These are phyloP conservation scores for Platismatia glauca DNA, from an alignment of 495 filamentous ascomycete genomes.

Conservation along the genomic window DNA sequence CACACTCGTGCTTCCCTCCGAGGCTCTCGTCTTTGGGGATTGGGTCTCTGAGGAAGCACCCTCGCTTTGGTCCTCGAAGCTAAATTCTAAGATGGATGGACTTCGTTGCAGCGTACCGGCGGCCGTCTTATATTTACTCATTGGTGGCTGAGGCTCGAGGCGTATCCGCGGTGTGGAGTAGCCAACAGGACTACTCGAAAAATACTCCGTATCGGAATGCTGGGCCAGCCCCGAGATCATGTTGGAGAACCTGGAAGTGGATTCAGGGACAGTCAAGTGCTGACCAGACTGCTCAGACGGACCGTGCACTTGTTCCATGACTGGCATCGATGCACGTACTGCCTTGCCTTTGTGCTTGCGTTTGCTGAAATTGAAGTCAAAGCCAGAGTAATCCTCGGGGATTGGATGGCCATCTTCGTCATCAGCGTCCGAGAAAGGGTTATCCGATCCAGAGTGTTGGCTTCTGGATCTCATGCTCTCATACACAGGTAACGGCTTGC, in stretches of 20 bases:
- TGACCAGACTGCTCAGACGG: neutral
- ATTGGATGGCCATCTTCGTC: constrained; percentile 6
- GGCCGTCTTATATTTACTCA: constrained; percentile 10
- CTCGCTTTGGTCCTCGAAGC: constrained; percentile 19
- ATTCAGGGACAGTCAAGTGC: neutral
- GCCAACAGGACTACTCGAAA: constrained; percentile 29
- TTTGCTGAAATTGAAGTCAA: constrained; percentile 19
- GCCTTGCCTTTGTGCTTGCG: constrained; percentile 11
- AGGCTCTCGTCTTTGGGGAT: constrained; percentile 4
- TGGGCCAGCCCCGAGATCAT: constrained; percentile 20
- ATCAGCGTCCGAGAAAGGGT: constrained; percentile 29
- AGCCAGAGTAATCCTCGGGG: constrained; percentile 12
- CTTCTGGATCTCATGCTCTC: constrained; percentile 23
- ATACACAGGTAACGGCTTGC: constrained; percentile 23
- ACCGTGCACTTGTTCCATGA: neutral
- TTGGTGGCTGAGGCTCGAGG: constrained; percentile 21
- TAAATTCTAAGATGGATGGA: constrained; percentile 13
- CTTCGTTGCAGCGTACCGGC: constrained; percentile 12
- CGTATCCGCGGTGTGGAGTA: constrained; percentile 30
- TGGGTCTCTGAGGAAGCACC: neutral
- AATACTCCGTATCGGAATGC: constrained; percentile 20
- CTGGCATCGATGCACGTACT: neutral
- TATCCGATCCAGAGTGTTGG: constrained; percentile 19
- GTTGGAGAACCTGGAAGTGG: constrained; percentile 14
- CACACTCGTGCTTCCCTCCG: constrained; percentile 14